Conservation (phyloP, 768 basidiomycete species). For the Lepiota venenata region DNA sequence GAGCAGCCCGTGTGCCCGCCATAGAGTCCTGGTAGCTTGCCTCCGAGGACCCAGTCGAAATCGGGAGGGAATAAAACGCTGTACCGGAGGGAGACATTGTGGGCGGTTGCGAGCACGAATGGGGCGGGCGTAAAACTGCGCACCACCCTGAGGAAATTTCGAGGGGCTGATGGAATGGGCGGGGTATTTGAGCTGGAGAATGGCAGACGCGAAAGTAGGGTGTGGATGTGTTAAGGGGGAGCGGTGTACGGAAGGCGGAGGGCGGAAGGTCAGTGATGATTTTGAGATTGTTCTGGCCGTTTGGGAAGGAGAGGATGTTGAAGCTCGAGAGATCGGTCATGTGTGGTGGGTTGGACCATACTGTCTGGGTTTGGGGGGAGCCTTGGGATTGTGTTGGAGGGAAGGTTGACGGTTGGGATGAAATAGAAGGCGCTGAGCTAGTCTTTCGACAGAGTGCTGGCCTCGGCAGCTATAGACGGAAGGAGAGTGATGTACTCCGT, state of each 20-base stretch:
- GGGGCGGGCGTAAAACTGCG: slow-evolving; percentile 59
- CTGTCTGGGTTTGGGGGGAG: slow-evolving; percentile 15
- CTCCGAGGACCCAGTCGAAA: slow-evolving; percentile 78
- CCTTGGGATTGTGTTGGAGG: too few relatives aligned
- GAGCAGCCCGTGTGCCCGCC: slow-evolving; percentile 68
- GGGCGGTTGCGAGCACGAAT: slow-evolving; percentile 41
- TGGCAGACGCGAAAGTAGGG: slow-evolving; percentile 31
- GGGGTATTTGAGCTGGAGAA: slow-evolving; percentile 65
- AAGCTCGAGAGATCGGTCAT: slow-evolving; percentile 61
- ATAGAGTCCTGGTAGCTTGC: slow-evolving; percentile 83
- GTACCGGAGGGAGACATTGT: slow-evolving; percentile 59
- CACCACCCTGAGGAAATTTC: slow-evolving; percentile 61
- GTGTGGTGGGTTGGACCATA: slow-evolving; percentile 50
- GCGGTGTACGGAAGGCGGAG: slow-evolving; percentile 12
- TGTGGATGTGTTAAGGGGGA: slow-evolving; percentile 10
- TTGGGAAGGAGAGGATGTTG: slow-evolving; percentile 53
- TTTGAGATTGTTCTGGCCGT: slow-evolving; percentile 50
- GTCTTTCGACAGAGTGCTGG: too few relatives aligned
- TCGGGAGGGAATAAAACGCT: slow-evolving; percentile 72
- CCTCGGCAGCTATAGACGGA: too few relatives aligned
- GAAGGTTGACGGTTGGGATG: too few relatives aligned
- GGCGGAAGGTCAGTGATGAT: slow-evolving; percentile 49
- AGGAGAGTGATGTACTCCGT: too few relatives aligned
- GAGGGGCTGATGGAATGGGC: slow-evolving; percentile 66
- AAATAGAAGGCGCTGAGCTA: too few relatives aligned